A percentile compares a stretch with the other conserved stretches of the same genome.
These are phyloP conservation scores for Fusarium chlamydosporum DNA, from an alignment of 2,329 filamentous ascomycete genomes.

Conservation along the genomic window DNA sequence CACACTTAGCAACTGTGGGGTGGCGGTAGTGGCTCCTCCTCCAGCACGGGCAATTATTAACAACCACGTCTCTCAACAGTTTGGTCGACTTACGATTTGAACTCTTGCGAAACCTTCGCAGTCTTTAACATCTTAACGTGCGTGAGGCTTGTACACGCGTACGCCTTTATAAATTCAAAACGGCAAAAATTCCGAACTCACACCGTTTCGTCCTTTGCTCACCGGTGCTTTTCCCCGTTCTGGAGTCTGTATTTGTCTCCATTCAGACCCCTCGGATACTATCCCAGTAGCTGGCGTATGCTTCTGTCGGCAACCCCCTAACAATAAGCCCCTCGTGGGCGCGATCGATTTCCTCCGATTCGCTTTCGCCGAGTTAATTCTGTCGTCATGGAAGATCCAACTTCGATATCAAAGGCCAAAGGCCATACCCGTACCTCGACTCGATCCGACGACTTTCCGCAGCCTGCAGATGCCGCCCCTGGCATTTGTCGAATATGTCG, in stretches of 20 bases:
- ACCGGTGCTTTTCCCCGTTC: constrained; percentile 8
- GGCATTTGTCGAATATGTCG: constrained; percentile 98
- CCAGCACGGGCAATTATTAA: constrained; percentile 39
- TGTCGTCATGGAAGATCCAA: constrained; percentile 49
- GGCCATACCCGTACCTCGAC: constrained; percentile 47
- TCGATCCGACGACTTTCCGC: constrained; percentile 48
- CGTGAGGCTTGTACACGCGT: neutral
- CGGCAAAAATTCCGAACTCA: too few relatives aligned
- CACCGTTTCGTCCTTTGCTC: neutral
- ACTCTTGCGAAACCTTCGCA: constrained; percentile 14
- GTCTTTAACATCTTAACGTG: neutral
- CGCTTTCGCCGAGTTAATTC: constrained; percentile 32
- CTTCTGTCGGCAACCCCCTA: constrained; percentile 26
- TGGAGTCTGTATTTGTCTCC: constrained; percentile 13
- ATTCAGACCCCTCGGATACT: constrained; percentile 30
- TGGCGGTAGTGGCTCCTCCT: constrained; percentile 45
- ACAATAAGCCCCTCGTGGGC: constrained; percentile 52
- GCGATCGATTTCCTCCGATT: constrained; percentile 45
- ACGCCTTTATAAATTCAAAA: too few relatives aligned
- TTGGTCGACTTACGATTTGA: constrained; percentile 15
- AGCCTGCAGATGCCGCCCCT: constrained; percentile 57
- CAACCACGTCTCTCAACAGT: constrained; percentile 50
- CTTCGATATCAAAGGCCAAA: constrained; percentile 43
- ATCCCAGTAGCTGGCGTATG: constrained; percentile 42
- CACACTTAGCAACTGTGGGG: constrained; percentile 20